phyloP scores from a whole-genome alignment of 805 yeast species.

The Candida ipomoeae region DNA sequence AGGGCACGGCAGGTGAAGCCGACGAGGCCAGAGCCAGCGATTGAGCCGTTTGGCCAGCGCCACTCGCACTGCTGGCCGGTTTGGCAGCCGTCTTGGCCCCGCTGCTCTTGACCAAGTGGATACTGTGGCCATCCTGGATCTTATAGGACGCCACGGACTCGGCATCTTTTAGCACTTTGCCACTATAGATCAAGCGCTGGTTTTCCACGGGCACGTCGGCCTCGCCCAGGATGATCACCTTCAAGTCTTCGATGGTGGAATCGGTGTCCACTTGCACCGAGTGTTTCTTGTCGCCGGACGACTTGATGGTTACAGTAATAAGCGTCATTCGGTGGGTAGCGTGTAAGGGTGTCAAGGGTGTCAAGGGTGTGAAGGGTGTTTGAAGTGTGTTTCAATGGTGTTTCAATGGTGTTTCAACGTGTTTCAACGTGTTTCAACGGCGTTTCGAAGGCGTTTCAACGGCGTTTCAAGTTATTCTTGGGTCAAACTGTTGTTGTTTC shows the following conservation, averaged over 20 bases:
- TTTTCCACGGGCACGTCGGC: conserved; percentile 69
- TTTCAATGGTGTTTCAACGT: no score
- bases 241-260: conserved; percentile 63
- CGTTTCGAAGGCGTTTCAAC: no score
- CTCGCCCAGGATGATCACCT: conserved; percentile 55
- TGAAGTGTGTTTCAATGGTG: no score
- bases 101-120: conserved; percentile 80
- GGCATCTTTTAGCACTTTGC: conserved; percentile 83
- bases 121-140: conserved; percentile 78
- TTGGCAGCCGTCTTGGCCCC: conserved; percentile 25
- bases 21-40: conserved; percentile 1
- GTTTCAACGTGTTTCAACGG: no score
- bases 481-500: no score
- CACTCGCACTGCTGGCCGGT: conserved; percentile 16
- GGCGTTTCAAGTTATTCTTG: no score
- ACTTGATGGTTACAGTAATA: conserved; percentile 34
- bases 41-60: not conserved
- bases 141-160: conserved; percentile 74
- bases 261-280: conserved; percentile 53
- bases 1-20: conserved; percentile 46
- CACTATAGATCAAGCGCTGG: conserved; percentile 89
- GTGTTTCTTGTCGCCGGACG: conserved; percentile 77
- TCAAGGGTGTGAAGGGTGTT: no score
- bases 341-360: no score
- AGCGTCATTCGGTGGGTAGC: conserved; percentile 18